Evolutionary conservation across 1,284 basidiomycete species (phyloP), one percentile per base, ranked within the genome.

Genomic region (Microbotryomycetes sp.): DNA sequence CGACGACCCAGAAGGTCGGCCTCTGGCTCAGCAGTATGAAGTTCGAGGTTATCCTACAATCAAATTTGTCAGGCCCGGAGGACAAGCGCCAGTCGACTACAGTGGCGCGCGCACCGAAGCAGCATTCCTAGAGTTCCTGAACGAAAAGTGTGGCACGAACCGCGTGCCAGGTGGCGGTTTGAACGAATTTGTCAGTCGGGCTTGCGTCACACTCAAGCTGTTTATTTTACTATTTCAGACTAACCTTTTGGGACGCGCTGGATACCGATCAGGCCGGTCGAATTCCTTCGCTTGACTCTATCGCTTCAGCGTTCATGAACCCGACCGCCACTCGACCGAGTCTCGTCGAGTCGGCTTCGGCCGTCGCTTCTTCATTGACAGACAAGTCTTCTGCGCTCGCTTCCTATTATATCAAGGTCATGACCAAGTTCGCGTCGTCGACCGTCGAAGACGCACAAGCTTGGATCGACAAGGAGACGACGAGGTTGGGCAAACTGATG

Each of bases 211-310:
- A n/a, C n/a, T 45, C 41, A 15, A 15, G 15, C n/a, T 45, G 41
- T 13, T n/a, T 45, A n/a, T n/a, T n/a, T n/a, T n/a, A n/a, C n/a
- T n/a, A n/a, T n/a, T n/a, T n/a, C 24, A 5, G 7, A 21, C 49
- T 45, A 3, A 52, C n/a, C n/a, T n/a, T n/a, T n/a, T n/a, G n/a
- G n/a, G n/a, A n/a, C n/a, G n/a, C n/a, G n/a, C n/a, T n/a, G n/a
- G n/a, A n/a, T n/a, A n/a, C n/a, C n/a, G n/a, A n/a, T n/a, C n/a
- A 88, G 80, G 93, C 91, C 55, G 93, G 93, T 48, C 87, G 88
- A 62, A 78, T 89, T 64, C 76, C 84, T 23, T 81, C 86, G 54
- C 83, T 97, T 65, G 90, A 97, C 76, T 76, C 76, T 23, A 78
- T 96, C 57, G 93, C 90, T 26, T 79, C 80, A 64, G 81, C 84